A percentile compares a stretch with the other conserved stretches of the same genome.
Conservation (phyloP, 805 yeast species). For the Barnettozyma sucrosica region DNA sequence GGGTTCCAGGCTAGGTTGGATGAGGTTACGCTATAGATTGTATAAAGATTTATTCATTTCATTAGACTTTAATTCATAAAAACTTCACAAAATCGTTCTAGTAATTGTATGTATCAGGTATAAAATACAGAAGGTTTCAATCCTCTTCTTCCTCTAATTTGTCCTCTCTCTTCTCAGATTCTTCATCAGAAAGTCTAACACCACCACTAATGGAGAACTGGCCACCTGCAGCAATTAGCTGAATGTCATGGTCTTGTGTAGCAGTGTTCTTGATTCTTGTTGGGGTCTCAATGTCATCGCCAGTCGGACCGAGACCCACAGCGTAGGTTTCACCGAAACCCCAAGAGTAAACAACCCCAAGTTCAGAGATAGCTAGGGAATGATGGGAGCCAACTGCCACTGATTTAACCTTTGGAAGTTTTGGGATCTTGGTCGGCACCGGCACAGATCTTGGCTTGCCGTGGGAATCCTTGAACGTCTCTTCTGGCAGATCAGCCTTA, state of each 20-base stretch:
- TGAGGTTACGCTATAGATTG: conserved; percentile 8
- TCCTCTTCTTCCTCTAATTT: conserved; percentile 48
- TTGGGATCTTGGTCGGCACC: conserved; percentile 62
- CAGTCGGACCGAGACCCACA: conserved; percentile 83
- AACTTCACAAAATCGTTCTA: not conserved
- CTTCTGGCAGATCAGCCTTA: conserved; percentile 57
- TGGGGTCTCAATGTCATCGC: conserved; percentile 84
- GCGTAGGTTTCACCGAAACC: conserved; percentile 98
- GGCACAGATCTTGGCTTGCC: conserved; percentile 85
- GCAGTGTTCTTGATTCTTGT: conserved; percentile 93
- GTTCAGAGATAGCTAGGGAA: conserved; percentile 75
- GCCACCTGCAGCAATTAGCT: conserved; percentile 87
- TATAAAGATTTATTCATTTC: not conserved
- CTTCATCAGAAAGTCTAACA: conserved; percentile 35
- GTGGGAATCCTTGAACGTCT: conserved; percentile 69
- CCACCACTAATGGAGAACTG: conserved; percentile 93
- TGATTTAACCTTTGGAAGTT: conserved; percentile 49
- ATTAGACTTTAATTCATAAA: not conserved
- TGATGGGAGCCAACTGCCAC: conserved; percentile 91
- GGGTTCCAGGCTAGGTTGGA: conserved; percentile 77
- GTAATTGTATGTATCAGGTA: not conserved
- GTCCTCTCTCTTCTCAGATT: conserved; percentile 38
- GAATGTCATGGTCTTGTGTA: conserved; percentile 69
- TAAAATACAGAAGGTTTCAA: not conserved
- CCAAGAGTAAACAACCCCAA: conserved; percentile 91